Percentiles rank a stretch among this genome's conserved stretches.
Evolutionary conservation across 768 basidiomycete species (phyloP).

Genomic region (Phlebiopsis flavidoalba): DNA sequence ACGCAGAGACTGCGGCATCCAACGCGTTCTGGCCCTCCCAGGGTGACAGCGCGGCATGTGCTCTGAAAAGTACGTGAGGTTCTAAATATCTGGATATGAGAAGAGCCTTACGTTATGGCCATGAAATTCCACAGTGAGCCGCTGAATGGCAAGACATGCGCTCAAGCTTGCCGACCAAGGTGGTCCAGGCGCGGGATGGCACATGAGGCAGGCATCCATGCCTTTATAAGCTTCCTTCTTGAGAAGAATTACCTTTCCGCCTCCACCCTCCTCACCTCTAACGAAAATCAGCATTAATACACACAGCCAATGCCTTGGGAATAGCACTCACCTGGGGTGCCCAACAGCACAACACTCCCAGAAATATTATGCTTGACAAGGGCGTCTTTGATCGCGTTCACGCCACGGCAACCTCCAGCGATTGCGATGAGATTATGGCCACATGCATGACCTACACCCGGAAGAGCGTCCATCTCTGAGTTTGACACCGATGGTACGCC

Average conservation of each 20-base stretch:
- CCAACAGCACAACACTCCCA: conserved; percentile 67
- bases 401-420: conserved; percentile 58
- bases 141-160: conserved; percentile 57
- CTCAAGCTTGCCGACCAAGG: conserved; percentile 61
- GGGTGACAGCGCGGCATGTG: conserved; percentile 74
- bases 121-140: conserved; percentile 56
- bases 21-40: conserved; percentile 84
- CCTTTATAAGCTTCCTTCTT: conserved; percentile 68
- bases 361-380: conserved; percentile 56
- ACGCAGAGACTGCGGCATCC: conserved; percentile 84
- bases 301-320: neutral
- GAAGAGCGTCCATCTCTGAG: conserved; percentile 57
- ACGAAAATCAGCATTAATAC: neutral
- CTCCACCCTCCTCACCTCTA: conserved; percentile 73
- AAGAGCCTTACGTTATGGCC: conserved; percentile 61
- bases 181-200: conserved; percentile 78
- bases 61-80: conserved; percentile 33
- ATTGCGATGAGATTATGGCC: conserved; percentile 85
- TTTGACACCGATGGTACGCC: conserved; percentile 72
- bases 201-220: conserved; percentile 81
- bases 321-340: conserved; percentile 58
- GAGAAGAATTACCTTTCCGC: conserved; percentile 67
- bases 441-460: conserved; percentile 56
- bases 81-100: neutral
- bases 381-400: conserved; percentile 61